Base-by-base conservation (phyloP, 2,329 filamentous ascomycete species). In the Epichloe glyceriae region DNA sequence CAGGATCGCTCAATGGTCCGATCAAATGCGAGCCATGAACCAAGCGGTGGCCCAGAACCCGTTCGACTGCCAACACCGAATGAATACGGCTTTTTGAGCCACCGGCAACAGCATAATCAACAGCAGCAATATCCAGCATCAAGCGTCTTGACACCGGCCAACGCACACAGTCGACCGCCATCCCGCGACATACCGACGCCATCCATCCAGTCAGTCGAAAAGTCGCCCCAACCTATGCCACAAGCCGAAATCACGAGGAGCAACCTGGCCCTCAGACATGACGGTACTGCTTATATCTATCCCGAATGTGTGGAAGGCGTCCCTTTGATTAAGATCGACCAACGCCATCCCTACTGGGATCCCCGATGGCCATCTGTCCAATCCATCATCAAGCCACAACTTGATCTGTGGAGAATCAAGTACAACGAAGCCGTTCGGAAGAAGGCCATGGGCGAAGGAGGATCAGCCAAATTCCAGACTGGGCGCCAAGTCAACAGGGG, bases 401-500 rank as follows among this genome's bases (percentile, higher is more conserved):
- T 77, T 7, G 64, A 70, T 6, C 68, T 67, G 39, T 79, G 75
- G 73, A 66, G 66, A 19, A 67, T 69, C 35, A 79, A 74, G 61
- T 67, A 72, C 20, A 65, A 69, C 35, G 58, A 64, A 50, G 58
- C 70, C 51, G 55, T 67, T 12, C 62, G 66, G 3, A 63, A 58
- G 3, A 62, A 62, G 1, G 59, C 60, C 0, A 61, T 59, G 19
- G 61, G 64, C 5, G 66, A 68, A 22, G 60, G 43, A 20, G 52
- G 61, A 4, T 70, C 69, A 3, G 70, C 70, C 37, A 73, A 76
- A 47, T 79, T 78, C 53, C 69, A 78, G 54, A 73, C 74, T 6
- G 73, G 74, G 5, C 70, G 77, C 1, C 76, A 80, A 55, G 71
- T 79, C 46, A 80, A 80, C 54, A 71, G 77, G 4, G 78, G 78